A percentile compares a stretch with the other conserved stretches of the same genome.
phyloP scores from a whole-genome alignment of 2,329 filamentous ascomycete species.

The Fusarium sacchari region DNA sequence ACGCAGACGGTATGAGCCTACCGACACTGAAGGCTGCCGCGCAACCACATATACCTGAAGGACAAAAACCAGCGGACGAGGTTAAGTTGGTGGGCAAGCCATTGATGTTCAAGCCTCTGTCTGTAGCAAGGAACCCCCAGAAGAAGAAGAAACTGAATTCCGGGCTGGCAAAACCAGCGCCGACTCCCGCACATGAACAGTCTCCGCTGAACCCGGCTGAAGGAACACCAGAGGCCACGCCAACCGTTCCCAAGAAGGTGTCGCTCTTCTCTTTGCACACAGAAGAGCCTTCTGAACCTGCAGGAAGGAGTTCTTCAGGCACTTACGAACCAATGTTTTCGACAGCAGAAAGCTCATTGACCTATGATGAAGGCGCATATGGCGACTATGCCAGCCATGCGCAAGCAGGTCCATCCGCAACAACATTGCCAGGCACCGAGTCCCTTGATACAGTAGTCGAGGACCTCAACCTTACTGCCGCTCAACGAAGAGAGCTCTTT shows the following conservation, averaged over 20 bases:
- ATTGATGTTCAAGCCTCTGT: conserved; percentile 89
- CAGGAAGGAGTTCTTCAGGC: conserved; percentile 36
- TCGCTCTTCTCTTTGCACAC: conserved; percentile 75
- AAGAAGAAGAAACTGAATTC: conserved; percentile 68
- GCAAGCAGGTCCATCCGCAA: conserved; percentile 47
- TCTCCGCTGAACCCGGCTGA: conserved; percentile 31
- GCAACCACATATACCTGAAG: conserved; percentile 62
- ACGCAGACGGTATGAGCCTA: conserved; percentile 46
- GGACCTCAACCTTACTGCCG: conserved; percentile 80
- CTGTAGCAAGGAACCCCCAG: conserved; percentile 78
- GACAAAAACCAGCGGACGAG: conserved; percentile 69
- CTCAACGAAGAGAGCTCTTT: conserved; percentile 84
- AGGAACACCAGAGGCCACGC: conserved; percentile 15
- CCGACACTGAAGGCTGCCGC: conserved; percentile 54
- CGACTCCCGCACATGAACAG: conserved; percentile 12
- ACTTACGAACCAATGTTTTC: conserved; percentile 65
- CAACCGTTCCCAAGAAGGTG: conserved; percentile 59
- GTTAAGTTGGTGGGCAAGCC: conserved; percentile 80
- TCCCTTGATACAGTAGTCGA: conserved; percentile 77
- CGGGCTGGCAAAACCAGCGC: conserved; percentile 18
- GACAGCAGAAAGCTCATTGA: conserved; percentile 37
- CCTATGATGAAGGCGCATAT: conserved; percentile 38
- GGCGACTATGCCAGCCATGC: conserved; percentile 46
- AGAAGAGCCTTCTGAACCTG: conserved; percentile 50
- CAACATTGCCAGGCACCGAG: conserved; percentile 51